These are phyloP conservation scores for Saksenaea vasiformis DNA, from an alignment of 371 early-diverging fungal genomes.

Conservation along the genomic window DNA sequence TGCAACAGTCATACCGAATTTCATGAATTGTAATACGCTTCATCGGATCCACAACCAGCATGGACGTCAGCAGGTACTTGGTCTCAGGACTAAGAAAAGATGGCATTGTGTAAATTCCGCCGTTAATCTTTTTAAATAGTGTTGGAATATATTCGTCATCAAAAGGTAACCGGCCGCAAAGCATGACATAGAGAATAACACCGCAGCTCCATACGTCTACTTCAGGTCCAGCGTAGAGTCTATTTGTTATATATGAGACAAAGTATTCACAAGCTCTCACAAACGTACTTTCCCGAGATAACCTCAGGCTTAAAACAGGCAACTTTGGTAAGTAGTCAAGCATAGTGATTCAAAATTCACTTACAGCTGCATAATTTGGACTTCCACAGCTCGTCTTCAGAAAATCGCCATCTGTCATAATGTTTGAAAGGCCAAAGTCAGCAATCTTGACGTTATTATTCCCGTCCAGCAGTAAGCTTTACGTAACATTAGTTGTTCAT, in stretches of 20 bases:
- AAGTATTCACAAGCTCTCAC: background rate
- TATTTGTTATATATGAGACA: slow-evolving; percentile 9
- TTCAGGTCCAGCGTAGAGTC: slow-evolving; percentile 96
- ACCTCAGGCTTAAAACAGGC: slow-evolving; percentile 81
- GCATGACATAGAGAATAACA: slow-evolving; percentile 99
- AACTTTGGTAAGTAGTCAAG: slow-evolving; percentile 3
- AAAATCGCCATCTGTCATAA: slow-evolving; percentile 95
- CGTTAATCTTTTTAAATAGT: slow-evolving; percentile 92
- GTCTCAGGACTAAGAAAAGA: slow-evolving; percentile 84
- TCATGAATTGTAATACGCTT: slow-evolving; percentile 92
- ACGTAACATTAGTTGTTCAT: background rate
- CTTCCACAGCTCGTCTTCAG: slow-evolving; percentile 94
- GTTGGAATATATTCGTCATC: slow-evolving; percentile 98
- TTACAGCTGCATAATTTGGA: slow-evolving; percentile 84
- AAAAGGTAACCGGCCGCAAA: slow-evolving; percentile 98
- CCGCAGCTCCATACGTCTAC: slow-evolving; percentile 99
- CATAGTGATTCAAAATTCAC: slow-evolving; percentile 13
- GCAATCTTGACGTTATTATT: slow-evolving; percentile 96
- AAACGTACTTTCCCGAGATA: slow-evolving; percentile 81
- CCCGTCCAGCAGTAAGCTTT: slow-evolving; percentile 87
- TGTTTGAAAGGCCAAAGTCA: slow-evolving; percentile 96
- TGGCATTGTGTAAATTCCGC: slow-evolving; percentile 90
- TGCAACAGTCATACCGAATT: slow-evolving; percentile 55
- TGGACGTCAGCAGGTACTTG: slow-evolving; percentile 80
- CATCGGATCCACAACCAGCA: slow-evolving; percentile 96